Base-by-base conservation (phyloP, 1,139 yeast species). In the Hansenula anomala region DNA sequence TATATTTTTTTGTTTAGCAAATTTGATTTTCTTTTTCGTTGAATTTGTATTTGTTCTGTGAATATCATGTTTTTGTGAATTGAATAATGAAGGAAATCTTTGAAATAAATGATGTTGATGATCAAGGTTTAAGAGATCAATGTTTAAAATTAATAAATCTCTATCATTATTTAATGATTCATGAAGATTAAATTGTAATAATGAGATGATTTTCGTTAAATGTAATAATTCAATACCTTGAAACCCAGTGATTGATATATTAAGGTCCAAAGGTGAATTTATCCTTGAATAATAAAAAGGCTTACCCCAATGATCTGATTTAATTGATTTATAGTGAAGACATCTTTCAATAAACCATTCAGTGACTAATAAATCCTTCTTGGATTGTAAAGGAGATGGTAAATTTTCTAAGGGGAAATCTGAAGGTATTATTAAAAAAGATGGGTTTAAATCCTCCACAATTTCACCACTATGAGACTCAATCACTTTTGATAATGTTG, bases 331-430 rank as follows among this genome's bases (percentile, higher is more conserved):
- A 52, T 83, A 82, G 58, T 73, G 82, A 25, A 89, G 64, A 25
- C 87, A 75, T 43, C 97, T 61, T 59, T 90, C 97, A 22, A 90
- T 63, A 50, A 85, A 82, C 90, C 96, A 88, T 59, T 90, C 97
- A 2, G 96, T 83, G 3, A 78, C 22, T 14, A 31, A 16, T 11
- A 37, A 34, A 4, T 36, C 28, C n/a, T 22, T 23, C n/a, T n/a
- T n/a, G n/a, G n/a, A n/a, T 4, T 38, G 33, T 17, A 39, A 36
- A 24, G 40, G 33, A 3, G 34, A 14, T 20, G 54, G 50, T 2
- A 51, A 30, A 3, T 45, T 33, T 4, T 23, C 23, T 8, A 33
- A 16, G 4, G 29, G n/a, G 25, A 38, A 49, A 24, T 40, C 36
- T 9, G 56, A 51, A 6, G 58, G 58, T 2, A 54, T 45, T 9